Evolutionary conservation across 257 asterid genomes (phyloP).

Genomic region (Schizonepeta tenuifolia): DNA sequence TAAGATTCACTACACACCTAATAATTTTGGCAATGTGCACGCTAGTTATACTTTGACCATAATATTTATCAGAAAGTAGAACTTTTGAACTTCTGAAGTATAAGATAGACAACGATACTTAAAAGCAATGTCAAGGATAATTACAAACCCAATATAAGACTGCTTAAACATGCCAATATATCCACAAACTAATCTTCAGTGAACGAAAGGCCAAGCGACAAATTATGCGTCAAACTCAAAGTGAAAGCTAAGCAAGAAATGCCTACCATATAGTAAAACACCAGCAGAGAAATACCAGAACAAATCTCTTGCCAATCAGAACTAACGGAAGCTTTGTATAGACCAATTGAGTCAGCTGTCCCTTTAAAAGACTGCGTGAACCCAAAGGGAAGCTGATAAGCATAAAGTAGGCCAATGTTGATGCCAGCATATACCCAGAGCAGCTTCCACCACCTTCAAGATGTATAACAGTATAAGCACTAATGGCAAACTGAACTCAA

Average conservation of each 20-base stretch:
- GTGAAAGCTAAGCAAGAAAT: constrained; percentile 31
- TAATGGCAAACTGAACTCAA: constrained; percentile 32
- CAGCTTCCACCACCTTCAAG: constrained; percentile 96
- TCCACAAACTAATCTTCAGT: constrained; percentile 25
- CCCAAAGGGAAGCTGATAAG: constrained; percentile 82
- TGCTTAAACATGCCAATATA: neutral
- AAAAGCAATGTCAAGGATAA: neutral
- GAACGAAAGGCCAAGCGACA: constrained; percentile 15
- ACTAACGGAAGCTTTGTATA: constrained; percentile 62
- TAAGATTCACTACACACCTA: neutral
- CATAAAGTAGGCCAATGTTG: constrained; percentile 72
- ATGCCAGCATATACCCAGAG: constrained; percentile 87
- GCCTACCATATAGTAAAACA: constrained; percentile 89
- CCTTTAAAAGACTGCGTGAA: constrained; percentile 53
- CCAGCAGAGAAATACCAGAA: constrained; percentile 78
- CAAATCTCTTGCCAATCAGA: constrained; percentile 78
- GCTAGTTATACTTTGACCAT: constrained; percentile 18
- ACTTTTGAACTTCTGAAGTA: constrained; percentile 4
- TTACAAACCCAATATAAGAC: neutral
- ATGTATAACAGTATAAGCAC: constrained; percentile 41
- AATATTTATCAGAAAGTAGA: constrained; percentile 11
- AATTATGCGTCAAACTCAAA: constrained; percentile 34
- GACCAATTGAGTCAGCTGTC: constrained; percentile 66
- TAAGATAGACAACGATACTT: constrained; percentile 10
- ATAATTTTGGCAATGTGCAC: neutral